Base-by-base conservation (phyloP, 1,284 basidiomycete species). In the Agaricales sp. region DNA sequence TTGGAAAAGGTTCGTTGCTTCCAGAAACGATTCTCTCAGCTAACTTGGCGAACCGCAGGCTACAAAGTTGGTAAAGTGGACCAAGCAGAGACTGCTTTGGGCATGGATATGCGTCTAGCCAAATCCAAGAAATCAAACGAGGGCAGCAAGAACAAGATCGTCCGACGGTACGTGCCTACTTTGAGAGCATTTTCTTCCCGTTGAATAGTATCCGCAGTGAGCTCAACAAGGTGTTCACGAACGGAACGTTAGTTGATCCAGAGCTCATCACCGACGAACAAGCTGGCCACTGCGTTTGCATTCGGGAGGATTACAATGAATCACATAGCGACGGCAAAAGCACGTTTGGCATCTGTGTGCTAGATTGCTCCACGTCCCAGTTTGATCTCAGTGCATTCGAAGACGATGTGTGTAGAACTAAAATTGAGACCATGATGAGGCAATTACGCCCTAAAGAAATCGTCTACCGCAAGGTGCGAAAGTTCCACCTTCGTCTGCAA, bases 1-100 rank as follows among this genome's bases (percentile, higher is more conserved):
- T 90, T 25, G 87, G 78, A 1, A 86, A 86, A 75, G 86, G 84
- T 82, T 44, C 45, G 57, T 21, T 43, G 11, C 20, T n/a, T 19
- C 11, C 20, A 11, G 41, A 19, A 2, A n/a, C 2, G 24, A n/a
- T 6, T 21, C 2, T 16, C 12, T 46, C 16, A 11, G 11, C 16
- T 25, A 19, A 16, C 25, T 45, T n/a, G 51, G 25, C 14, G 68
- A 2, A 68, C 61, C 2, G 59, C 66, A 74, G 93, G 94, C 0
- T 92, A 96, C 71, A 97, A 98, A 68, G 92, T 99, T 50, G 96
- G 96, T 14, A 82, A 92, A 13, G 96, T 99, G 8, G 95, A 98
- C 61, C 96, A 99, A 67, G 83, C 86, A 2, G 96, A 99, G 68
- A 99, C 96, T 0, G 93, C 85, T 2, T 74, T 88, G 13, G 86